Evolutionary conservation across 768 basidiomycete genomes (phyloP).

Genomic region (Tricholoma bakamatsutake): DNA sequence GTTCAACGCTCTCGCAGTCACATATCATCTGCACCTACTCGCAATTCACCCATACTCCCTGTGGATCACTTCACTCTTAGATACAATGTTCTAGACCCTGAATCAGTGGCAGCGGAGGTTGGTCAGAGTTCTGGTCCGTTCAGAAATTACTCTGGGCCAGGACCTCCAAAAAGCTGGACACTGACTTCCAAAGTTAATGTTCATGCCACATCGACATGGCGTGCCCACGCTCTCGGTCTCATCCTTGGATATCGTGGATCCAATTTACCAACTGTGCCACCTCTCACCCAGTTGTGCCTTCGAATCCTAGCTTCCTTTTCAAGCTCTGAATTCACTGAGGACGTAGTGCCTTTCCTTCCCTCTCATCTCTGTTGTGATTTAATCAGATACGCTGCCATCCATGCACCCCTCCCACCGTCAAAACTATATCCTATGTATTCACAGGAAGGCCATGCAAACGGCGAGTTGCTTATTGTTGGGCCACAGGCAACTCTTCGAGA

Average conservation of each 20-base stretch:
- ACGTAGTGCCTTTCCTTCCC: conserved; percentile 47
- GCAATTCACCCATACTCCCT: conserved; percentile 8
- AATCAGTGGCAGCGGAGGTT: background rate
- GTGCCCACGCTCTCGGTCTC: conserved; percentile 49
- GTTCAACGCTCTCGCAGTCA: conserved; percentile 26
- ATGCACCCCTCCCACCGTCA: conserved; percentile 44
- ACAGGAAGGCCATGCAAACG: conserved; percentile 47
- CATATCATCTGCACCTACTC: conserved; percentile 4
- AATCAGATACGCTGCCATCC: conserved; percentile 52
- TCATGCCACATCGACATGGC: conserved; percentile 36
- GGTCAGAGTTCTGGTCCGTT: conserved; percentile 4
- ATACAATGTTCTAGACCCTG: background rate
- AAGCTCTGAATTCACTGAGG: conserved; percentile 35
- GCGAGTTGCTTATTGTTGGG: conserved; percentile 62
- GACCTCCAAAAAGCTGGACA: conserved; percentile 56
- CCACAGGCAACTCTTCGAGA: conserved; percentile 40
- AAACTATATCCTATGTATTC: conserved; percentile 48
- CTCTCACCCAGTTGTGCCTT: conserved; percentile 55
- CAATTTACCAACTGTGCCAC: conserved; percentile 32
- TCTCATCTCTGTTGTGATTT: conserved; percentile 54
- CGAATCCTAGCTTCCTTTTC: conserved; percentile 35
- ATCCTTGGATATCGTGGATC: conserved; percentile 31
- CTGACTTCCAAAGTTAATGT: conserved; percentile 22
- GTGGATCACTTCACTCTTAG: conserved; percentile 2
- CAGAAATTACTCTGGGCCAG: conserved; percentile 39